Base-by-base conservation (phyloP, 306 rosid species). In the Vigna reflexopilosa region DNA sequence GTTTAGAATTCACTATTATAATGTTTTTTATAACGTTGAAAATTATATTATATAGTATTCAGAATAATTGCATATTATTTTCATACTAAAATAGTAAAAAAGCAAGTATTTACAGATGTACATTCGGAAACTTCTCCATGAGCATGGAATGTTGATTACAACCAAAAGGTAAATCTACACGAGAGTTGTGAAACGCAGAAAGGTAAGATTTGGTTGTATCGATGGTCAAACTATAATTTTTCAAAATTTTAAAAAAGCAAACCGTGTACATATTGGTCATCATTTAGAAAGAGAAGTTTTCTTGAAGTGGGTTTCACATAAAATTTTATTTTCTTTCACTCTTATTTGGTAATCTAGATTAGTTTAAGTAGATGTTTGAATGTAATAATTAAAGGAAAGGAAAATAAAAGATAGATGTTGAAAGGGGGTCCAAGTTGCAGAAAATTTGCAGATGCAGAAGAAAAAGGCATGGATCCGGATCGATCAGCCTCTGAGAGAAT, bases 381-480 rank as follows among this genome's bases (percentile, higher is more conserved):
- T 19, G 30, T 19, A 59, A 61, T 30, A 61, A 30, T 61, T 30
- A 30, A 61, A 61, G 22, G 30, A 61, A 30, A 30, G 67, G 13
- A 24, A 61, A 32, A 32, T 32, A 28, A 62, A 62, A 62, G 5
- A 61, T 0, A 14, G 14, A 9, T 66, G 5, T 19, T 38, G 1
- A 75, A 69, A 28, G 77, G 50, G 54, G 81, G 85, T 76, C 81
- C 80, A 51, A 55, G 67, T 72, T 36, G 76, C 76, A 71, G 76
- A 70, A 50, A 0, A 12, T 3, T 65, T 48, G 68, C 44, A 76
- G 77, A 61, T 13, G 68, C 74, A 28, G 62, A 2, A 52, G 32
- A 59, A 76, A 81, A 81, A 50, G 67, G 61, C 68, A 61, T 50
- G 77, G 81, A 76, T 51, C 34, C 69, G 30, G 72, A 68, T 68